These are phyloP conservation scores for Fremontodendron californicum DNA, from an alignment of 345 rosid genomes.

Conservation along the genomic window DNA sequence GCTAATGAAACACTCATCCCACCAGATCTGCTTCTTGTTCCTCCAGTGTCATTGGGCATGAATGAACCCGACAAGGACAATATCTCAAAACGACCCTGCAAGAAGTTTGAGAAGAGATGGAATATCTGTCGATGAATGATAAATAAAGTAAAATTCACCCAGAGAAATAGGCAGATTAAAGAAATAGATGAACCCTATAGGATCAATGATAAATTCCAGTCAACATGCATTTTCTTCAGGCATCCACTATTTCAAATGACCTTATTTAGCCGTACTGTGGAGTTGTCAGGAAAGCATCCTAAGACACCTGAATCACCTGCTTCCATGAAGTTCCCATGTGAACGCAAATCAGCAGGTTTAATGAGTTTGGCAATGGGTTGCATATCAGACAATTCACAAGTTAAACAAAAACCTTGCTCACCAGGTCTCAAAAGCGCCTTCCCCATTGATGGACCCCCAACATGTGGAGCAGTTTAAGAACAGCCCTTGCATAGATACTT, in stretches of 20 bases:
- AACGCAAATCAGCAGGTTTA: too few relatives aligned
- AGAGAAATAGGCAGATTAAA: neutral
- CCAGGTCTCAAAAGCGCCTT: too few relatives aligned
- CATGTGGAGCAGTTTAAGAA: too few relatives aligned
- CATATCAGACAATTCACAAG: too few relatives aligned
- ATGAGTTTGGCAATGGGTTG: too few relatives aligned
- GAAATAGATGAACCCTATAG: neutral
- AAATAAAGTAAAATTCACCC: neutral
- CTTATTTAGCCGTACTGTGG: neutral
- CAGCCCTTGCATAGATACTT: too few relatives aligned
- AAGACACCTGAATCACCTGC: too few relatives aligned
- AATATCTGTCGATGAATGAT: neutral
- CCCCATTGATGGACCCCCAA: too few relatives aligned
- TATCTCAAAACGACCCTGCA: conserved; percentile 92
- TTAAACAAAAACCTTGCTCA: too few relatives aligned
- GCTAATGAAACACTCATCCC: too few relatives aligned
- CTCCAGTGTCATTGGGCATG: conserved; percentile 83
- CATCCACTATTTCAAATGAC: neutral
- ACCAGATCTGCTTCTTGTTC: conserved; percentile 82
- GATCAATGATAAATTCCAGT: neutral
- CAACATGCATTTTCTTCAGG: neutral
- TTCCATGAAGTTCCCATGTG: too few relatives aligned
- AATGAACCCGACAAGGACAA: conserved; percentile 90
- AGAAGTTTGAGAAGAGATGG: conserved; percentile 8
- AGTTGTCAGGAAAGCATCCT: too few relatives aligned